These are phyloP conservation scores for Globisporangium radiosum DNA, from an alignment of 352 stramenopile genomes.

Conservation along the genomic window DNA sequence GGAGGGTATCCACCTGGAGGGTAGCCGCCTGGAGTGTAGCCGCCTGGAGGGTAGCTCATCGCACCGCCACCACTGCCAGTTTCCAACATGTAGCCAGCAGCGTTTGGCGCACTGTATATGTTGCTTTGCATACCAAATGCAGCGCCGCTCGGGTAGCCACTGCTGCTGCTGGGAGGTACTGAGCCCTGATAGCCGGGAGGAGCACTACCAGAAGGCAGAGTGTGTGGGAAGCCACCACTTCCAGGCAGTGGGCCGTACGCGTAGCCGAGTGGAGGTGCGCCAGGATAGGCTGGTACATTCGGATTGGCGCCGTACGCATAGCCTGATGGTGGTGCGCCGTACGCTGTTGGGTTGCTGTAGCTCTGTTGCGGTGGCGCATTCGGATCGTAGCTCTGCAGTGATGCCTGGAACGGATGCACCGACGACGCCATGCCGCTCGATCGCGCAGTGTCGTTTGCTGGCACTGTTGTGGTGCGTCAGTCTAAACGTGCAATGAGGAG, in stretches of 20 bases:
- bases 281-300: not conserved
- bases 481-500: no score
- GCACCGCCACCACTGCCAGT: no score
- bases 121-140: not conserved
- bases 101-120: not conserved
- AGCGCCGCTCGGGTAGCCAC: not conserved
- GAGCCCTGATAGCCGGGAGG: no score
- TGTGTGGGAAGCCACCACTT: no score
- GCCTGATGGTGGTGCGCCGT: not conserved
- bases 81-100: no score
- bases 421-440: conserved; percentile 4
- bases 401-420: conserved; percentile 4
- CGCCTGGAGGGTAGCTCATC: no score
- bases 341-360: not conserved
- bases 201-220: no score
- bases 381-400: not conserved
- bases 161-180: no score
- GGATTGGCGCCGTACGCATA: not conserved
- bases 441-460: no score
- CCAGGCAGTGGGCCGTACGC: no score
- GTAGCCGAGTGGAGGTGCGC: no score
- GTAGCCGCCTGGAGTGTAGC: not conserved
- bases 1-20: not conserved
- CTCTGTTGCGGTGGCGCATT: not conserved
- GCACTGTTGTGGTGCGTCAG: no score